Percentiles rank a stretch among this genome's conserved stretches.
Conservation (phyloP, 768 basidiomycete species). For the Rhizopogon rudus region DNA sequence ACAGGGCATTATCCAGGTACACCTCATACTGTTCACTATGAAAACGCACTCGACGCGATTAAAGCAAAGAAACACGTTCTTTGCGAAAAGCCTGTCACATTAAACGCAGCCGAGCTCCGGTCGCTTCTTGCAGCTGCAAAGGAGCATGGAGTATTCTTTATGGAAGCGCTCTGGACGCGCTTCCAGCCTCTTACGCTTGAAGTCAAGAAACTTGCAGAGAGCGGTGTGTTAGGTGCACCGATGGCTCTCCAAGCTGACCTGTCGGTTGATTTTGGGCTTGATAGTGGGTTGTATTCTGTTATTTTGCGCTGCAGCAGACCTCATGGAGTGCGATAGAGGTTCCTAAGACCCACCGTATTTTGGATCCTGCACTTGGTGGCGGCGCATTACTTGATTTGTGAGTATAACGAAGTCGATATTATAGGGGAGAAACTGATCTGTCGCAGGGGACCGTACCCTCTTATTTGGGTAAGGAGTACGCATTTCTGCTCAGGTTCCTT, state of each 20-base stretch:
- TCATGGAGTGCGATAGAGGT: conserved; percentile 38
- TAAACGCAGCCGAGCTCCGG: conserved; percentile 70
- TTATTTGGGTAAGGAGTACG: conserved; percentile 57
- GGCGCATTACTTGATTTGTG: conserved; percentile 83
- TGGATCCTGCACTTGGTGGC: conserved; percentile 77
- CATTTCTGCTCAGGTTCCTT: background rate
- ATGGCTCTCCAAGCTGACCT: conserved; percentile 71
- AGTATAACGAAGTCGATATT: conserved; percentile 19
- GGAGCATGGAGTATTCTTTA: conserved; percentile 77
- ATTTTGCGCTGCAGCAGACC: background rate
- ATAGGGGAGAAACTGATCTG: conserved; percentile 2
- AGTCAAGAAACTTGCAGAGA: conserved; percentile 58
- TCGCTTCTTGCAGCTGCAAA: conserved; percentile 70
- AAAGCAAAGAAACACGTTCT: conserved; percentile 80
- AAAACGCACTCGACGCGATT: conserved; percentile 70
- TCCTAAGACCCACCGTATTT: conserved; percentile 65
- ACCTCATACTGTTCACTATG: conserved; percentile 81
- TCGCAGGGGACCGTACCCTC: conserved; percentile 71
- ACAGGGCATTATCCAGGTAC: conserved; percentile 45
- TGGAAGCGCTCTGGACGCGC: conserved; percentile 90
- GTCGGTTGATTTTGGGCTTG: conserved; percentile 61
- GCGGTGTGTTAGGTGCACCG: conserved; percentile 61
- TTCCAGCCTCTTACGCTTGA: conserved; percentile 69
- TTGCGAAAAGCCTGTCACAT: conserved; percentile 86
- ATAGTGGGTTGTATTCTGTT: conserved; percentile 37